These are phyloP conservation scores for Neckera pumila DNA, from an alignment of 225 moss, liverwort and hornwort species.

Conservation along the genomic window DNA sequence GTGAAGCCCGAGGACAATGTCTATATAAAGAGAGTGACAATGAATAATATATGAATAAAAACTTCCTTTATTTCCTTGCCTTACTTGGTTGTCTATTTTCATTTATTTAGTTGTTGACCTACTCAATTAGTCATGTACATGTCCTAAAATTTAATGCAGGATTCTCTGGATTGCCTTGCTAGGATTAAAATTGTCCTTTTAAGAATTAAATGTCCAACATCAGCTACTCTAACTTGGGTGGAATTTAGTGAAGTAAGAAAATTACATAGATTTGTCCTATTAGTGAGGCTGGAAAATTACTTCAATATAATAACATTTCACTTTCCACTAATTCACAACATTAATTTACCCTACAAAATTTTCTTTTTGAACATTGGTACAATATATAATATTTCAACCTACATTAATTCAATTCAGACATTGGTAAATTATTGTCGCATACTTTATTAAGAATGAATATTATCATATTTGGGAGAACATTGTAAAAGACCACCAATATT, in stretches of 20 bases:
- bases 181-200: neutral
- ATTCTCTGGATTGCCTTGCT: rapidly evolving
- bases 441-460: no score
- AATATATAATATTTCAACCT: no score
- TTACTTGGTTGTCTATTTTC: neutral
- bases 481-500: no score
- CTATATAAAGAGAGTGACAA: rapidly evolving
- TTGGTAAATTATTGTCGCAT: no score
- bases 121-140: neutral
- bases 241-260: neutral
- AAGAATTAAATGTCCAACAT: neutral
- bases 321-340: no score
- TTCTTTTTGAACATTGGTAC: no score
- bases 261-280: neutral
- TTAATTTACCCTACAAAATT: no score
- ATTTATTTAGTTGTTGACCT: neutral
- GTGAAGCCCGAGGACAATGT: no score
- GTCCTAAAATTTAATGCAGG: neutral
- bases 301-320: no score
- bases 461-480: no score
- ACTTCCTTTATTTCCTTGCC: neutral
- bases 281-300: neutral
- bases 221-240: rapidly evolving
- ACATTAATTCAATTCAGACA: no score
- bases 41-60: no score